Conservation (phyloP, 139 green algal species). For the Penium margaritaceum region DNA sequence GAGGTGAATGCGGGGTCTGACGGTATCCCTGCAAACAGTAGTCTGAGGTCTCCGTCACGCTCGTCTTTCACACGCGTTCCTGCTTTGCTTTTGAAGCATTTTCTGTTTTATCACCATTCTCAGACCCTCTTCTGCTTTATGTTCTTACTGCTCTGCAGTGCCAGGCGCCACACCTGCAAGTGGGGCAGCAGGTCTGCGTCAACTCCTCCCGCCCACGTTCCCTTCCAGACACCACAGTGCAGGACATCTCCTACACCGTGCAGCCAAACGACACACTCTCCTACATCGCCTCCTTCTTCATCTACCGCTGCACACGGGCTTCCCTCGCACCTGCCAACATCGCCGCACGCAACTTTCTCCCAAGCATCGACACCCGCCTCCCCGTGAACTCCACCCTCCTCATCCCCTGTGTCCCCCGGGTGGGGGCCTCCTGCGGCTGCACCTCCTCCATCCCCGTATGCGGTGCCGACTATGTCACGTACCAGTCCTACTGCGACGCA, state of each 20-base stretch:
- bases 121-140: not conserved
- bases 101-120: not conserved
- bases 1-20: not conserved
- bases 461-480: too few species aligned
- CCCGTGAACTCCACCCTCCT: too few species aligned
- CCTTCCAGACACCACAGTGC: too few species aligned
- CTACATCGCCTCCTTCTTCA: not conserved
- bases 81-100: too few species aligned
- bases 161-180: not conserved
- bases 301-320: not conserved
- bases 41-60: not conserved
- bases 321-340: not conserved
- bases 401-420: too few species aligned
- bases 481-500: too few species aligned
- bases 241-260: not conserved
- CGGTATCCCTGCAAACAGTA: not conserved
- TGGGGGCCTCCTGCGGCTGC: too few species aligned
- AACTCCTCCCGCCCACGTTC: not conserved
- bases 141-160: not conserved
- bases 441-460: too few species aligned
- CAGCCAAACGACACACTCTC: not conserved
- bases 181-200: slow-evolving; percentile 6
- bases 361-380: too few species aligned
- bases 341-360: not conserved
- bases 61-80: not conserved